Conservation (phyloP, 176 grass and related monocot genomes). For the Musa itinerans region DNA sequence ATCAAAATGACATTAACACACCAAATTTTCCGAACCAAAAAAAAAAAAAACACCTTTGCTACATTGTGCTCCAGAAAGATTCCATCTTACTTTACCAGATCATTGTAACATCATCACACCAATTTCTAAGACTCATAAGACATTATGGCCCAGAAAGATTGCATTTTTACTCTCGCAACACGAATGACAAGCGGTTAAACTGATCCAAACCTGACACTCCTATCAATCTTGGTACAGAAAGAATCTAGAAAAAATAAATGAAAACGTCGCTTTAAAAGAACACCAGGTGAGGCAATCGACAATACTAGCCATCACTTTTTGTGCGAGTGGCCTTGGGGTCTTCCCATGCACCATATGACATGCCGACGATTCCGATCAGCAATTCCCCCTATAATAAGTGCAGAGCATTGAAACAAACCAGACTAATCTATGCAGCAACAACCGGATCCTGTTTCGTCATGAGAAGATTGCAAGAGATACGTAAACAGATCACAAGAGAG, state of each 20-base stretch:
- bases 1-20: too few relatives aligned
- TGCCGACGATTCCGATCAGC: not conserved
- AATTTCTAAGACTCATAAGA: too few relatives aligned
- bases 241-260: not conserved
- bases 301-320: not conserved
- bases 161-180: not conserved
- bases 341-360: not conserved
- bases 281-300: not conserved
- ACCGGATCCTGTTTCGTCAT: not conserved
- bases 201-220: not conserved
- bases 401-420: not conserved
- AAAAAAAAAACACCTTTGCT: too few relatives aligned
- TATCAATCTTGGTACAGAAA: not conserved
- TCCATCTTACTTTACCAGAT: too few relatives aligned
- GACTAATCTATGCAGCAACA: conserved; percentile 1
- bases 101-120: too few relatives aligned
- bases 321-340: not conserved
- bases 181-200: not conserved
- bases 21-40: too few relatives aligned
- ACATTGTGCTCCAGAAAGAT: too few relatives aligned
- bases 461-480: not conserved
- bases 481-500: too few relatives aligned
- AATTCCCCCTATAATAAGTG: not conserved
- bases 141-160: not conserved
- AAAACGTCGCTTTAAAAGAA: not conserved